Conservation (phyloP, 2,329 filamentous ascomycete genomes). For the Fusarium lateritium region DNA sequence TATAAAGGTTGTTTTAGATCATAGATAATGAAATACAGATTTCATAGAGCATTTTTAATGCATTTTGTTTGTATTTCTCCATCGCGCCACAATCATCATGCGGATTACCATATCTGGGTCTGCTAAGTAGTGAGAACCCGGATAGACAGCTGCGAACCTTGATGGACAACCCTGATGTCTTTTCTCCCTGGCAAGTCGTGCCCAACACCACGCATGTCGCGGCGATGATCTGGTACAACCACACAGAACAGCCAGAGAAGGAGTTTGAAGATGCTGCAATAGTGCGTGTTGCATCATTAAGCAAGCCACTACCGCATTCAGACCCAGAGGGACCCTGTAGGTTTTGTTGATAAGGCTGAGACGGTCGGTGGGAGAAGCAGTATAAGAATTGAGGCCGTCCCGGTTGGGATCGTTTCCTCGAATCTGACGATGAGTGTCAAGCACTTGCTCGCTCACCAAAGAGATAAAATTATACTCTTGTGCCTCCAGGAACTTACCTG, state of each 20-base stretch:
- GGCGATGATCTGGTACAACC: conserved; percentile 11
- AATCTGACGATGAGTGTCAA: background rate
- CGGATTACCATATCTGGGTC: conserved; percentile 7
- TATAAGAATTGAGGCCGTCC: conserved; percentile 39
- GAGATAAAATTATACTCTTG: background rate
- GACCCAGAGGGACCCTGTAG: conserved; percentile 2
- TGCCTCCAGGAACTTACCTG: background rate
- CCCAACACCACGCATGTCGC: conserved; percentile 25
- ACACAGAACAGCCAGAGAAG: conserved; percentile 17
- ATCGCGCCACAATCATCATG: conserved; percentile 21
- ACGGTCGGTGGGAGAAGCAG: conserved; percentile 17
- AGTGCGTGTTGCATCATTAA: conserved; percentile 29
- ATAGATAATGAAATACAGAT: conserved; percentile 17
- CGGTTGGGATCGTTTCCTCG: background rate
- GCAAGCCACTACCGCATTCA: conserved; percentile 20
- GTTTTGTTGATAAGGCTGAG: conserved; percentile 22
- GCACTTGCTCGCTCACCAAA: background rate
- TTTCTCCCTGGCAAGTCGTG: conserved; percentile 1
- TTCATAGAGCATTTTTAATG: accelerated
- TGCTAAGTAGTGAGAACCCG: conserved; percentile 43
- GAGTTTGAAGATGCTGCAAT: conserved; percentile 14
- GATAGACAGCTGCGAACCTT: conserved; percentile 46
- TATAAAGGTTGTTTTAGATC: conserved; percentile 11
- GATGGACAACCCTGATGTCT: conserved; percentile 51
- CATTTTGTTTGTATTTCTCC: background rate